phyloP scores from a whole-genome alignment of 768 basidiomycete genomes.

The Boletus rubroflammeus region DNA sequence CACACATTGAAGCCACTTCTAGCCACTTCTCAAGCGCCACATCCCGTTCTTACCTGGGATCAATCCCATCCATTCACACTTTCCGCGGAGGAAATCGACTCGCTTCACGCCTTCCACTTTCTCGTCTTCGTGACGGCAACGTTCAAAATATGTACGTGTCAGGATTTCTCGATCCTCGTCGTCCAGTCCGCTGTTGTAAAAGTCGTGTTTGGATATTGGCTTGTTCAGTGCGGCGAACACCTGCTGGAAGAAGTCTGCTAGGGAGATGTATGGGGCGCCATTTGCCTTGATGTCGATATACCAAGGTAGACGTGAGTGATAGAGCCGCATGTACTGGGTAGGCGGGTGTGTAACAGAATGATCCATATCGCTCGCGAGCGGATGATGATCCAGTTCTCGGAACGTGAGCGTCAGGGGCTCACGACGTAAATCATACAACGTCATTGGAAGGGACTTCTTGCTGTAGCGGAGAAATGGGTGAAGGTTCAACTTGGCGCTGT shows the following conservation, averaged over 20 bases:
- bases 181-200: slow-evolving; percentile 54
- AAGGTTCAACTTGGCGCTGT: slow-evolving; percentile 27
- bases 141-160: slow-evolving; percentile 40
- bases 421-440: slow-evolving; percentile 50
- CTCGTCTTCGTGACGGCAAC: slow-evolving; percentile 39
- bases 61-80: slow-evolving; percentile 52
- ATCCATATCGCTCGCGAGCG: slow-evolving; percentile 48
- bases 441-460: slow-evolving; percentile 31
- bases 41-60: slow-evolving; percentile 50
- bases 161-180: slow-evolving; percentile 43
- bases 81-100: slow-evolving; percentile 59
- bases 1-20: slow-evolving; percentile 7
- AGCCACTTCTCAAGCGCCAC: slow-evolving; percentile 61
- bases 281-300: slow-evolving; percentile 53
- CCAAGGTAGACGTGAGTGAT: slow-evolving; percentile 60
- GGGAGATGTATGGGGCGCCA: slow-evolving; percentile 50
- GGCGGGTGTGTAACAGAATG: slow-evolving; percentile 54
- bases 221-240: slow-evolving; percentile 42
- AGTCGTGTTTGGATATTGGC: slow-evolving; percentile 51
- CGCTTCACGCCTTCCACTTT: slow-evolving; percentile 45
- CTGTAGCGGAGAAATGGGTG: slow-evolving; percentile 25
- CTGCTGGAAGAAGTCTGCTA: slow-evolving; percentile 51
- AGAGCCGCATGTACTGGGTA: slow-evolving; percentile 48
- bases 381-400: slow-evolving; percentile 40
- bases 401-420: slow-evolving; percentile 41